Percentiles rank a stretch among this genome's conserved stretches.
Conservation (phyloP, 1,284 basidiomycete genomes). For the Gomphus bonarii region DNA sequence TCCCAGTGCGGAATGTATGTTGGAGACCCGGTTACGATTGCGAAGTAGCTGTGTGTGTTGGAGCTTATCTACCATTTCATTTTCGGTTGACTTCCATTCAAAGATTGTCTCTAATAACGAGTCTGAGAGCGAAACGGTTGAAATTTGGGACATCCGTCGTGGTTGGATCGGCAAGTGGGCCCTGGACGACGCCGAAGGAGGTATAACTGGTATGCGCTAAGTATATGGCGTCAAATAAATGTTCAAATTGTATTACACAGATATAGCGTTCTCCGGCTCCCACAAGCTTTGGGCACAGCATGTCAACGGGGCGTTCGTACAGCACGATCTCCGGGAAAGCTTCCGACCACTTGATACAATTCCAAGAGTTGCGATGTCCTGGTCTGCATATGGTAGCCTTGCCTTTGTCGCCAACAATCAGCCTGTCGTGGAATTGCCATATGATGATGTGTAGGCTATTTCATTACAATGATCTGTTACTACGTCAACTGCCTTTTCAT, state of each 20-base stretch:
- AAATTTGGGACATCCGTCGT: constrained; percentile 83
- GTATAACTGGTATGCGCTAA: constrained; percentile 47
- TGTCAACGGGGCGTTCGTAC: constrained; percentile 69
- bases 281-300: constrained; percentile 72
- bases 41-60: constrained; percentile 44
- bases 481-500: background rate
- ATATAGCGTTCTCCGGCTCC: constrained; percentile 61
- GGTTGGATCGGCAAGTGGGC: constrained; percentile 79
- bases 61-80: constrained; percentile 19
- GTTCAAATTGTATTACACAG: constrained; percentile 25
- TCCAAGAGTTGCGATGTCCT: constrained; percentile 55
- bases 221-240: constrained; percentile 15
- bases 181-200: constrained; percentile 55
- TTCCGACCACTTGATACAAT: constrained; percentile 60
- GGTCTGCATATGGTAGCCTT: constrained; percentile 61
- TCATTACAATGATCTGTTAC: background rate
- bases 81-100: background rate
- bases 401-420: constrained; percentile 58
- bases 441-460: constrained; percentile 69
- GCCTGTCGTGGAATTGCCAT: constrained; percentile 61
- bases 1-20: constrained; percentile 60
- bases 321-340: constrained; percentile 61
- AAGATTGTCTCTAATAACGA: constrained; percentile 54
- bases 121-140: constrained; percentile 42
- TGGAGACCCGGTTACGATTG: constrained; percentile 79